A percentile compares a stretch with the other conserved stretches of the same genome.
Evolutionary conservation across 2,329 filamentous ascomycete species (phyloP).

Genomic region (Trichoderma gracile): DNA sequence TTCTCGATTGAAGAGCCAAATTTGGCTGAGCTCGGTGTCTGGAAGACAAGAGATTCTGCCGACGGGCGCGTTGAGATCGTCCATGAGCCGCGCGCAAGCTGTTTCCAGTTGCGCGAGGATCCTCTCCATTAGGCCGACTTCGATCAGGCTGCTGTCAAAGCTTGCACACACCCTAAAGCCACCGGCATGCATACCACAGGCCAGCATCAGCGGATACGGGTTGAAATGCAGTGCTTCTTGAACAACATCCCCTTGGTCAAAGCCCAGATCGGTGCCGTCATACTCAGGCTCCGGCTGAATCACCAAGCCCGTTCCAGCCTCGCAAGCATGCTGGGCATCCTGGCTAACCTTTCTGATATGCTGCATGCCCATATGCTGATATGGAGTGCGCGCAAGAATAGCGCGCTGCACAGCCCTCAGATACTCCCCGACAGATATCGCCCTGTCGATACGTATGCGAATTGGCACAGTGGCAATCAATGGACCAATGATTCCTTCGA

Average conservation of each 20-base stretch:
- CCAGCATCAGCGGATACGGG: slow-evolving; percentile 8
- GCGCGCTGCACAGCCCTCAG: slow-evolving; percentile 32
- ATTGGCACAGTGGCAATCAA: slow-evolving; percentile 37
- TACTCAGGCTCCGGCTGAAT: slow-evolving; percentile 19
- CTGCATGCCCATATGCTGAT: slow-evolving; percentile 31
- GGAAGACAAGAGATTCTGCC: neutral
- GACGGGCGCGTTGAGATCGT: neutral
- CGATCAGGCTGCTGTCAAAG: slow-evolving; percentile 8
- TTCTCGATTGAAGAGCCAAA: neutral
- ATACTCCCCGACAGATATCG: slow-evolving; percentile 25
- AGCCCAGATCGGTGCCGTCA: slow-evolving; percentile 6
- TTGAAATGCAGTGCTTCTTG: slow-evolving; percentile 13
- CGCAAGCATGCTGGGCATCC: slow-evolving; percentile 24
- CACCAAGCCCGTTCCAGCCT: slow-evolving; percentile 20
- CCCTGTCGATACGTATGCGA: slow-evolving; percentile 25
- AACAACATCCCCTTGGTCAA: slow-evolving; percentile 2
- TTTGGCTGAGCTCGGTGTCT: neutral
- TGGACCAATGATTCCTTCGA: slow-evolving; percentile 35
- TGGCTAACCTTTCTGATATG: slow-evolving; percentile 27
- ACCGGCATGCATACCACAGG: neutral
- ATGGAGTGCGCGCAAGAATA: slow-evolving; percentile 29
- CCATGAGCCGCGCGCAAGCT: neutral
- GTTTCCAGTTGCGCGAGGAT: neutral
- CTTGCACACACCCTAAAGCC: slow-evolving; percentile 5
- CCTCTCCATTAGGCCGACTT: neutral